Conservation (phyloP, 495 filamentous ascomycete genomes). For the Podospora didyma region DNA sequence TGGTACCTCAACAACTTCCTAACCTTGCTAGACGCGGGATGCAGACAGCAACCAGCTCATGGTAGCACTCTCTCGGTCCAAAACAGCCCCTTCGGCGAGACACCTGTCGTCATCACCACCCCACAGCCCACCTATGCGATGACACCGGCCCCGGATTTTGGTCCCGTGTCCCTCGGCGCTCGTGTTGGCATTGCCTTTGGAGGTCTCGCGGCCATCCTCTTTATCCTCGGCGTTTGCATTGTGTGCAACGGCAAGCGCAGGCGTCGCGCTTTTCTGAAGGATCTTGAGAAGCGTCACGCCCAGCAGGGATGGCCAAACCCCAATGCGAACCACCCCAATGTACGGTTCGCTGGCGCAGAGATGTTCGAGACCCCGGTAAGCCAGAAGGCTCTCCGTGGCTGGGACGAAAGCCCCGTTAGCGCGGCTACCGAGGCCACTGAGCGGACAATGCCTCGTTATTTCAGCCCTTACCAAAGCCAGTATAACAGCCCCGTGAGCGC, state of each 20-base stretch:
- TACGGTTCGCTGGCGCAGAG: slow-evolving; percentile 25
- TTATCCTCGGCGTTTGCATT: slow-evolving; percentile 39
- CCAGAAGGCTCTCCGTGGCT: slow-evolving; percentile 42
- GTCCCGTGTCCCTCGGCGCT: slow-evolving; percentile 44
- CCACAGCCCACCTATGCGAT: slow-evolving; percentile 29
- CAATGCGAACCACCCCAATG: no score
- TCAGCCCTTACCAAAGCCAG: slow-evolving; percentile 43
- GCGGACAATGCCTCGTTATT: slow-evolving; percentile 40
- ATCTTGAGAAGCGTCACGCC: slow-evolving; percentile 30
- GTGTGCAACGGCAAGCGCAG: slow-evolving; percentile 47
- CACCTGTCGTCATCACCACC: slow-evolving; percentile 36
- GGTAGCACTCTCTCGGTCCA: slow-evolving; percentile 39
- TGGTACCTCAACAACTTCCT: slow-evolving; percentile 42
- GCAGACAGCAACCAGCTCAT: slow-evolving; percentile 34
- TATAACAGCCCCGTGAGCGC: slow-evolving; percentile 45
- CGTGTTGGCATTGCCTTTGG: slow-evolving; percentile 51
- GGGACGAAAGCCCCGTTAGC: slow-evolving; percentile 44
- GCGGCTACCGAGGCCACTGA: slow-evolving; percentile 27
- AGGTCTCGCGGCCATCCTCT: slow-evolving; percentile 40
- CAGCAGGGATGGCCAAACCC: slow-evolving; percentile 36
- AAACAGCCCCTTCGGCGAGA: slow-evolving; percentile 45
- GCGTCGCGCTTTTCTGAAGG: slow-evolving; percentile 38
- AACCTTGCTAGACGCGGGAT: slow-evolving; percentile 44
- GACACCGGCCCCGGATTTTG: slow-evolving; percentile 22
- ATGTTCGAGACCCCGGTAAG: slow-evolving; percentile 48